Conservation (phyloP, 1,284 basidiomycete genomes). For the Fistulina hepatica region DNA sequence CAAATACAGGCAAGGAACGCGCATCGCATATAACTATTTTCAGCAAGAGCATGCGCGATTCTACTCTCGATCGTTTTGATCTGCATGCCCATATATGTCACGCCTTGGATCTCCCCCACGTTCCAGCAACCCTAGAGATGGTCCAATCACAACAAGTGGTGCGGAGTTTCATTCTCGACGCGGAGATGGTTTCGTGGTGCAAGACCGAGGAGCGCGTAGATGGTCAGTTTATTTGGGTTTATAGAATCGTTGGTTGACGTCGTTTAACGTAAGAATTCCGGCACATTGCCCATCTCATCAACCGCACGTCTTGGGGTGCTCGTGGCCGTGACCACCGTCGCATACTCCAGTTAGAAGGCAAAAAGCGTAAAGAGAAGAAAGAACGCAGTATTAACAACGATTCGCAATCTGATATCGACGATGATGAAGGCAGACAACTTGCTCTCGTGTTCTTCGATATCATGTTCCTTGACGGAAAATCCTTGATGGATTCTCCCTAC, state of each 20-base stretch:
- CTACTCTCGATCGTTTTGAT: slow-evolving; percentile 59
- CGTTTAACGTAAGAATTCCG: slow-evolving; percentile 52
- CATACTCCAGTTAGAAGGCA: not conserved
- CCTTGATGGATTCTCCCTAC: slow-evolving; percentile 49
- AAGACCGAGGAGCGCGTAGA: slow-evolving; percentile 51
- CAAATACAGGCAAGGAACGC: slow-evolving; percentile 30
- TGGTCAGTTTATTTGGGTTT: slow-evolving; percentile 29
- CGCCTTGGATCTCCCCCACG: slow-evolving; percentile 42
- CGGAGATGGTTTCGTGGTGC: slow-evolving; percentile 79
- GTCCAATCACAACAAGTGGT: slow-evolving; percentile 20
- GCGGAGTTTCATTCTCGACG: slow-evolving; percentile 63
- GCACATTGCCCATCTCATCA: slow-evolving; percentile 49
- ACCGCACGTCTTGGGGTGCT: slow-evolving; percentile 44
- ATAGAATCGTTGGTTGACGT: not conserved
- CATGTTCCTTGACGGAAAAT: slow-evolving; percentile 49
- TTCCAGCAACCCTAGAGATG: slow-evolving; percentile 2
- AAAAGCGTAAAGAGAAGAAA: slow-evolving; percentile 4
- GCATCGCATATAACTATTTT: slow-evolving; percentile 57
- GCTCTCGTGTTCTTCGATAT: slow-evolving; percentile 81
- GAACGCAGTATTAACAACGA: slow-evolving; percentile 11
- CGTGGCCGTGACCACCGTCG: slow-evolving; percentile 21
- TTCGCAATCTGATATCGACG: slow-evolving; percentile 31
- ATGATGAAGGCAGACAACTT: slow-evolving; percentile 44
- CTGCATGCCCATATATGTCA: slow-evolving; percentile 57
- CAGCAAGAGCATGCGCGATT: slow-evolving; percentile 77